Conservation (phyloP, 2,329 filamentous ascomycete genomes). For the Madurella mycetomatis region DNA sequence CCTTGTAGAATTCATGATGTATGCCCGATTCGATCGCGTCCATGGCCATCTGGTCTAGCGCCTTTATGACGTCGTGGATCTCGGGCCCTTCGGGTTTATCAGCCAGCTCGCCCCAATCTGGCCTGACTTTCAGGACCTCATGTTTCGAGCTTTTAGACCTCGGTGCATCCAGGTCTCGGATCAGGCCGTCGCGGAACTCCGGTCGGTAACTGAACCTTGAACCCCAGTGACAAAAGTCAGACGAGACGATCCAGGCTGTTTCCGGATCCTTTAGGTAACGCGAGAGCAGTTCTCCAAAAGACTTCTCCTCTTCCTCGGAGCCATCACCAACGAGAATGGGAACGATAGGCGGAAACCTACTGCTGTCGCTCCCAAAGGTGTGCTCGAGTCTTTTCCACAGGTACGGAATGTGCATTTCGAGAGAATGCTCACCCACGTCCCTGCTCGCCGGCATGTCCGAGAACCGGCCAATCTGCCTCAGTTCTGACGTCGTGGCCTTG, state of each 20-base stretch:
- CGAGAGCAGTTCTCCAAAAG: constrained; percentile 65
- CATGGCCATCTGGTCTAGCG: constrained; percentile 78
- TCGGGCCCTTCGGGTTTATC: constrained; percentile 26
- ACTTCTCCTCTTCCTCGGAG: constrained; percentile 58
- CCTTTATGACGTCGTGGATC: constrained; percentile 81
- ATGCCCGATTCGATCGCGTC: constrained; percentile 73
- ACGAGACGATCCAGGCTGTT: constrained; percentile 84
- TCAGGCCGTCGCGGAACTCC: constrained; percentile 55
- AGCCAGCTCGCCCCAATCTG: constrained; percentile 9
- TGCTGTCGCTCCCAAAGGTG: constrained; percentile 40
- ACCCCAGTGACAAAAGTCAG: constrained; percentile 98
- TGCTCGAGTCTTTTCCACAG: constrained; percentile 70
- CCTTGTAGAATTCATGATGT: constrained; percentile 65
- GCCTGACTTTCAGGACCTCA: constrained; percentile 37
- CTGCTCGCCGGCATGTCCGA: constrained; percentile 58
- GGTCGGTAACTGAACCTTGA: constrained; percentile 75
- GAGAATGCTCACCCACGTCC: constrained; percentile 83
- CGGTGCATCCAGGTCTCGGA: constrained; percentile 20
- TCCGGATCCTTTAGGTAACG: constrained; percentile 71
- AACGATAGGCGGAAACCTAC: constrained; percentile 66
- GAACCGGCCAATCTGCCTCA: constrained; percentile 53
- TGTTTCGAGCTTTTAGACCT: constrained; percentile 24
- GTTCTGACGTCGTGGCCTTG: constrained; percentile 44
- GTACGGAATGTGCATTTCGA: constrained; percentile 96
- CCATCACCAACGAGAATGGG: constrained; percentile 84